These are phyloP conservation scores for Pyrus pyrifolia DNA, from an alignment of 306 rosid species.

Conservation along the genomic window DNA sequence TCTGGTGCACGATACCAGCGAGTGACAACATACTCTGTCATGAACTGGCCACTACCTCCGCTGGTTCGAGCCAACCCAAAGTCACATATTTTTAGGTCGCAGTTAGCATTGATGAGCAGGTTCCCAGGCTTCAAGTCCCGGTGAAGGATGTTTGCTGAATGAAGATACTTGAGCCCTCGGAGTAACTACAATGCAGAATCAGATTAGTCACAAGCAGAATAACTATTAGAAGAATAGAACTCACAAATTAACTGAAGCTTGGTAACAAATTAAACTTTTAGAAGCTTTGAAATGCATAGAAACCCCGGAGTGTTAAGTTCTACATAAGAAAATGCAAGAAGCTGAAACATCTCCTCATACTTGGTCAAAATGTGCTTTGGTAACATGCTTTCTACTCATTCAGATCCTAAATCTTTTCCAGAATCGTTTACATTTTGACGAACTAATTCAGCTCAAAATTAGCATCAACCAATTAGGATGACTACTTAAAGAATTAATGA, in stretches of 20 bases:
- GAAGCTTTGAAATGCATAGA: background rate
- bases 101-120: constrained; percentile 71
- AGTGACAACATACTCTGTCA: constrained; percentile 92
- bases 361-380: background rate
- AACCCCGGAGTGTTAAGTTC: background rate
- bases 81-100: constrained; percentile 80
- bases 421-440: background rate
- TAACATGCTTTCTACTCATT: background rate
- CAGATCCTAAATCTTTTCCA: background rate
- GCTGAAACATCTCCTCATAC: background rate
- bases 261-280: background rate
- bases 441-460: background rate
- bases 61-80: constrained; percentile 79
- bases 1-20: constrained; percentile 97
- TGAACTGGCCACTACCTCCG: constrained; percentile 52
- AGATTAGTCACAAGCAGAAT: constrained; percentile 15
- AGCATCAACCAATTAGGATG: constrained; percentile 1
- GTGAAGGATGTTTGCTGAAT: constrained; percentile 81
- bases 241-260: background rate
- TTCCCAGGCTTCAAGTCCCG: constrained; percentile 88
- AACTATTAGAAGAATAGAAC: background rate
- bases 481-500: constrained; percentile 4
- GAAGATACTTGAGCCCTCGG: constrained; percentile 78
- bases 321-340: background rate
- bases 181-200: constrained; percentile 44